Base-by-base conservation (phyloP, 2,329 filamentous ascomycete species). In the Huntiella savannae region DNA sequence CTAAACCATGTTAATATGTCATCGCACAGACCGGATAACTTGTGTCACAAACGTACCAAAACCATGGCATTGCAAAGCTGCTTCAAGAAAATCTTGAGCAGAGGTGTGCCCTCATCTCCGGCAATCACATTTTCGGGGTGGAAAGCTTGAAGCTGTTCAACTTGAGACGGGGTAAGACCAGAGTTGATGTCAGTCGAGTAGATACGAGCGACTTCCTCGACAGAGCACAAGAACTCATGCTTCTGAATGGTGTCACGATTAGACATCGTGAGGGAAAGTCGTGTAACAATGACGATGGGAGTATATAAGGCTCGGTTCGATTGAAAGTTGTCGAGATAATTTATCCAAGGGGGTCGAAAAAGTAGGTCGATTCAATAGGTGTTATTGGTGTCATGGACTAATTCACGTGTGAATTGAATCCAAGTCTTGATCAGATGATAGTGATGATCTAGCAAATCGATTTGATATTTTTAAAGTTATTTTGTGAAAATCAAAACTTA, bases 31-130 rank as follows among this genome's bases (percentile, higher is more conserved):
- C 40, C 34, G 22, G 10, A 11, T 40, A 15, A 69, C 63, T 11
- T 28, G 10, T 39, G 34, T 69, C 63, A 53, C 19, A 2, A 5
- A 63, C 70, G 53, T 61, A 75, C 73, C 55, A 85, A 61, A 48
- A 81, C 80, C 81, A 85, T 84, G 49, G 81, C 80, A 65, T 86
- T 86, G 57, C 77, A 73, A 16, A 84, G 60, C 58, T 86, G 81
- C 54, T 79, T 77, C 49, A 80, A 63, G 40, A 86, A 63, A 37
- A 86, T 82, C 54, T 78, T 86, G 55, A 77, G 66, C 79, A 77
- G 69, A 56, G 71, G 72, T 41, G 86, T 76, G 22, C 72, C 73
- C 22, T 71, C 75, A 15, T 70, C 77, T 15, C 82, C 73, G 39
- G 83, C 74, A 15, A 86, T 67, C 56, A 83, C 77, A 62, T 86